Evolutionary conservation across 2,329 filamentous ascomycete species (phyloP).

Genomic region (Fusarium buharicum): DNA sequence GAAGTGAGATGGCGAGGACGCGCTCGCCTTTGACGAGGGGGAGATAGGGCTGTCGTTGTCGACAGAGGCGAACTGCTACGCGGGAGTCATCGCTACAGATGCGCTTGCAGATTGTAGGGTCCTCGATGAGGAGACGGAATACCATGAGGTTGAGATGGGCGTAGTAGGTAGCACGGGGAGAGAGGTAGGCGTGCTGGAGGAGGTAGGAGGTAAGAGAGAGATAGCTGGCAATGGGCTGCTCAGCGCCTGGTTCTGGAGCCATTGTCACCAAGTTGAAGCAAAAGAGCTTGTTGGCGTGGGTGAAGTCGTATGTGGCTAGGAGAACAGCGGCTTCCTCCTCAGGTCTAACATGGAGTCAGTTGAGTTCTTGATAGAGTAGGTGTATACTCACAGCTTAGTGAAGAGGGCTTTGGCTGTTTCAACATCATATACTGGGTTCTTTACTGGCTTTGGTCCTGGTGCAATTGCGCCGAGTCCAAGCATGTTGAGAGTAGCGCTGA

Average conservation of each 20-base stretch:
- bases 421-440: constrained; percentile 69
- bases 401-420: constrained; percentile 88
- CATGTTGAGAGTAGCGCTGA: constrained; percentile 82
- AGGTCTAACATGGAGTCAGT: constrained; percentile 65
- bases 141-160: constrained; percentile 86
- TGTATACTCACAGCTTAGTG: constrained; percentile 73
- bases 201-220: constrained; percentile 92
- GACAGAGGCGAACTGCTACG: constrained; percentile 80
- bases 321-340: constrained; percentile 81
- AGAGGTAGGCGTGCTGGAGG: constrained; percentile 91
- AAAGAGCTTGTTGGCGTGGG: constrained; percentile 94
- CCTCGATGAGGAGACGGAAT: constrained; percentile 86
- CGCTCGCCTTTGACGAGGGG: constrained; percentile 79
- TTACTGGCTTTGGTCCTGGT: constrained; percentile 72
- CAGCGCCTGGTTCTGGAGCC: constrained; percentile 68
- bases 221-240: constrained; percentile 82
- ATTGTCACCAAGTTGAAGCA: constrained; percentile 82
- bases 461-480: constrained; percentile 84
- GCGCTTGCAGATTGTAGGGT: constrained; percentile 81
- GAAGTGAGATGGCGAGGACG: constrained; percentile 76
- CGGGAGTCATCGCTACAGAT: constrained; percentile 84
- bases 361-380: rapidly evolving
- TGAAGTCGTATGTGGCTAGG: constrained; percentile 91
- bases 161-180: constrained; percentile 80
- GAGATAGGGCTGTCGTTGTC: constrained; percentile 87